A percentile compares a stretch with the other conserved stretches of the same genome.
Evolutionary conservation across 1,284 basidiomycete genomes (phyloP).

Genomic region (Wallemia mellicola): DNA sequence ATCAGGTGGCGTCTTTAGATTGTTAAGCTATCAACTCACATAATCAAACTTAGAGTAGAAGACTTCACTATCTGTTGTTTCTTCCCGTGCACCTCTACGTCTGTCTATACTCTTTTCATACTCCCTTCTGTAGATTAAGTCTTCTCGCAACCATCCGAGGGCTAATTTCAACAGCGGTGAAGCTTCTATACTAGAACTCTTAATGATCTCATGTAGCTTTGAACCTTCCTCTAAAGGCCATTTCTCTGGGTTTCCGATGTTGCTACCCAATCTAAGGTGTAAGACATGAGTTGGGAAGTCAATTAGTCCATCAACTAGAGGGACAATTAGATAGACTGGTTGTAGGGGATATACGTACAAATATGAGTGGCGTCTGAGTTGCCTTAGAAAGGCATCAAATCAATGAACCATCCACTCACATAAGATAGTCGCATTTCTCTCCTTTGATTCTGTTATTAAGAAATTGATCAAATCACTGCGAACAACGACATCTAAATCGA

Average conservation of each 20-base stretch:
- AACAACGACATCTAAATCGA: slow-evolving; percentile 93
- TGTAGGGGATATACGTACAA: slow-evolving; percentile 13
- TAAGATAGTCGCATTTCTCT: slow-evolving; percentile 58
- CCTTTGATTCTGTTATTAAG: slow-evolving; percentile 50
- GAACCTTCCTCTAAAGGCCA: slow-evolving; percentile 26
- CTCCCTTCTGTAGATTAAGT: slow-evolving; percentile 32
- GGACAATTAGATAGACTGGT: neutral
- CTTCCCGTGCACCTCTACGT: slow-evolving; percentile 33
- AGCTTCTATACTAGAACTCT: slow-evolving; percentile 9
- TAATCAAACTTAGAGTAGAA: slow-evolving; percentile 56
- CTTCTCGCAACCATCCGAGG: slow-evolving; percentile 54
- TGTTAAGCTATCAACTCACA: neutral
- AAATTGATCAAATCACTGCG: slow-evolving; percentile 68
- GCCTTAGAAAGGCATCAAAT: neutral
- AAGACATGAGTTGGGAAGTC: slow-evolving; percentile 65
- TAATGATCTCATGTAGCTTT: slow-evolving; percentile 4
- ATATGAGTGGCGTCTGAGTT: slow-evolving; percentile 68
- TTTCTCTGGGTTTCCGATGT: slow-evolving; percentile 27
- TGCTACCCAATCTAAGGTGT: slow-evolving; percentile 52
- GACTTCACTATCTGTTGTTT: slow-evolving; percentile 46
- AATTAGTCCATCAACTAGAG: slow-evolving; percentile 39
- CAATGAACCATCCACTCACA: slow-evolving; percentile 24
- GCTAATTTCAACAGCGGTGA: slow-evolving; percentile 37
- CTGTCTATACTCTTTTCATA: slow-evolving; percentile 24
- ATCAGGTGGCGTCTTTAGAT: too few species aligned